Conservation (phyloP, 805 yeast genomes). For the Kodamaea neixiangensis region DNA sequence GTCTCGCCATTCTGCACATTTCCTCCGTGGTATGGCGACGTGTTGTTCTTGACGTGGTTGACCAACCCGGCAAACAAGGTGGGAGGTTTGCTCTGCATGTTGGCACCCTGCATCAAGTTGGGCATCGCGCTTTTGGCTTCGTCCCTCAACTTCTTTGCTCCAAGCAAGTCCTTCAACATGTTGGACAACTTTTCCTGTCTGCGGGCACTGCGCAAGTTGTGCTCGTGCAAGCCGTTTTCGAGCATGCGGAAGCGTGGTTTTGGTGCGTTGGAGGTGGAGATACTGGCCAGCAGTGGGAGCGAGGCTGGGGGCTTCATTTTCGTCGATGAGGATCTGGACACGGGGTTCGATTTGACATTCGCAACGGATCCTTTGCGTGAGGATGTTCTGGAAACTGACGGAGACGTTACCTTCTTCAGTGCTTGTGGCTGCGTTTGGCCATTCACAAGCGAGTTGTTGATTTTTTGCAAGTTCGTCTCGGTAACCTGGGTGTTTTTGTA, state of each 20-base stretch:
- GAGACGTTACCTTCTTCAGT: not conserved
- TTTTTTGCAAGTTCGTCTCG: slow-evolving; percentile 13
- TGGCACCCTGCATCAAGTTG: slow-evolving; percentile 46
- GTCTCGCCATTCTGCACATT: slow-evolving; percentile 7
- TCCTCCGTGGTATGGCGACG: slow-evolving; percentile 17
- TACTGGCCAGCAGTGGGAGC: slow-evolving; percentile 14
- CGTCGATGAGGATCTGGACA: slow-evolving; percentile 23
- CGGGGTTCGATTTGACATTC: slow-evolving; percentile 16
- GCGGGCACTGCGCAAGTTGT: slow-evolving; percentile 71
- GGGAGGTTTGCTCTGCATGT: slow-evolving; percentile 51
- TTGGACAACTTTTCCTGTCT: slow-evolving; percentile 75
- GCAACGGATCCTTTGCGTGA: not conserved
- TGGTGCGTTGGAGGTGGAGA: not conserved
- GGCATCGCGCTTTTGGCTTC: slow-evolving; percentile 78
- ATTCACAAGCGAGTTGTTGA: slow-evolving; percentile 12
- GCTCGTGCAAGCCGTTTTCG: slow-evolving; percentile 80
- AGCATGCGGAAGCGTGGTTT: slow-evolving; percentile 54
- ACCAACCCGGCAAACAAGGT: slow-evolving; percentile 70
- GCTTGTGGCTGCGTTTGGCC: slow-evolving; percentile 2
- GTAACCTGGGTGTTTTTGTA: slow-evolving; percentile 6
- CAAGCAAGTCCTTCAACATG: slow-evolving; percentile 76
- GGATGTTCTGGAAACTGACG: not conserved
- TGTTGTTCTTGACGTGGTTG: slow-evolving; percentile 51
- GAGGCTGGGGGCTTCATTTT: slow-evolving; percentile 14
- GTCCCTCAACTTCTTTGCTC: slow-evolving; percentile 67